phyloP scores from a whole-genome alignment of 2,329 filamentous ascomycete species.

The Neofusicoccum sp. region DNA sequence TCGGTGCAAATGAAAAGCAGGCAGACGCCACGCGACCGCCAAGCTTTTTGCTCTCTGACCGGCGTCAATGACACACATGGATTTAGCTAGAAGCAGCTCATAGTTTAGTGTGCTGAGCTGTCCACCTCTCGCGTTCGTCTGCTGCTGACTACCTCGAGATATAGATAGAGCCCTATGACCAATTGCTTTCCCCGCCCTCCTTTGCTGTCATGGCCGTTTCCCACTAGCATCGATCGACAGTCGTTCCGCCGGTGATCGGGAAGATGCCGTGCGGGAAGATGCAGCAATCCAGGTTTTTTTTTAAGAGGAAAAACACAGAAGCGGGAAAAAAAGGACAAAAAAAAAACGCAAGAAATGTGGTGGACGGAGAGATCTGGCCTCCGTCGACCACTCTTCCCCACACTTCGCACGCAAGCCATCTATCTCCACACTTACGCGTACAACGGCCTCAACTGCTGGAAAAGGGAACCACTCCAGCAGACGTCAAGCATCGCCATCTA shows the following conservation, averaged over 20 bases:
- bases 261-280: neutral
- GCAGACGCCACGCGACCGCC: neutral
- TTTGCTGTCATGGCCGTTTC: neutral
- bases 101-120: slow-evolving; percentile 9
- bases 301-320: neutral
- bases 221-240: neutral
- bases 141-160: neutral
- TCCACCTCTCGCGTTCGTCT: too few relatives aligned
- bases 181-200: slow-evolving; percentile 3
- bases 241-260: neutral
- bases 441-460: neutral
- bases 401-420: too few relatives aligned
- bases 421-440: neutral
- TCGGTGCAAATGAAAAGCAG: neutral
- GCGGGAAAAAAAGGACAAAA: neutral
- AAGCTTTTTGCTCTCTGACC: neutral
- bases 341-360: neutral
- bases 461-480: neutral
- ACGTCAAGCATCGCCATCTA: too few relatives aligned
- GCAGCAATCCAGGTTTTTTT: too few relatives aligned
- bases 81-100: neutral
- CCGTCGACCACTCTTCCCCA: too few relatives aligned
- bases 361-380: neutral
- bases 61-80: slow-evolving; percentile 12
- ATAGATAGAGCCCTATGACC: slow-evolving; percentile 8